Conservation (phyloP, 2,329 filamentous ascomycete species). For the Aureobasidium leucospermi region DNA sequence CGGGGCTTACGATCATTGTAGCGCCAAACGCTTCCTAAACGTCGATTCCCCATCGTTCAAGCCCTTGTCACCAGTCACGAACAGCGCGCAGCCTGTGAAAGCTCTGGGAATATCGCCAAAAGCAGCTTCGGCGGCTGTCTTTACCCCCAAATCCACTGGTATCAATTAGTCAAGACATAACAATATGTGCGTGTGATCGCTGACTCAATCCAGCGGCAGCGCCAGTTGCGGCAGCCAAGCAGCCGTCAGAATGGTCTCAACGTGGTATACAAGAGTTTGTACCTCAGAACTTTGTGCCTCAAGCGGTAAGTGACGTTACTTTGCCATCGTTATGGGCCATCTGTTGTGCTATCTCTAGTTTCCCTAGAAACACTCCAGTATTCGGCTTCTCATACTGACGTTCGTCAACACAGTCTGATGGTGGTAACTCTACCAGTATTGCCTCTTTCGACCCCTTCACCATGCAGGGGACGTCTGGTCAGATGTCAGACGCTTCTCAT, state of each 20-base stretch:
- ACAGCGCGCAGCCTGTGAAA: conserved; percentile 47
- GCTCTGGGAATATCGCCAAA: conserved; percentile 79
- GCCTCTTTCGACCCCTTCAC: conserved; percentile 39
- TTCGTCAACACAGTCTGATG: conserved; percentile 19
- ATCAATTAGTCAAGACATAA: conserved; percentile 2
- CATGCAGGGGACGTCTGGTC: conserved; percentile 22
- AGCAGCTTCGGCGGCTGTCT: conserved; percentile 79
- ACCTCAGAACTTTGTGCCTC: conserved; percentile 48
- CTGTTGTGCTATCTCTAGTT: not conserved
- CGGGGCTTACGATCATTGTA: not conserved
- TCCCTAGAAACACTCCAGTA: not conserved
- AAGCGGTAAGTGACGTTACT: conserved; percentile 19
- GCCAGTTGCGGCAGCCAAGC: conserved; percentile 38
- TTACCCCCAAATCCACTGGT: conserved; percentile 58
- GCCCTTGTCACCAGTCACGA: conserved; percentile 50
- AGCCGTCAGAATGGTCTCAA: conserved; percentile 42
- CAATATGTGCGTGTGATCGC: not conserved
- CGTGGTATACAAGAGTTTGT: conserved; percentile 47
- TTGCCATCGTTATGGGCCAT: not conserved
- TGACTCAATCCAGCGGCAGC: conserved; percentile 31
- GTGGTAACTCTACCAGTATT: conserved; percentile 27
- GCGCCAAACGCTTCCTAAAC: conserved; percentile 49
- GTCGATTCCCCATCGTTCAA: conserved; percentile 96
- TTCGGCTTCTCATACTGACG: not conserved
- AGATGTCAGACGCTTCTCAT: conserved; percentile 21